A percentile compares a stretch with the other conserved stretches of the same genome.
These are phyloP conservation scores for Metarhizium brunneum DNA, from an alignment of 2,329 filamentous ascomycete species.

Conservation along the genomic window DNA sequence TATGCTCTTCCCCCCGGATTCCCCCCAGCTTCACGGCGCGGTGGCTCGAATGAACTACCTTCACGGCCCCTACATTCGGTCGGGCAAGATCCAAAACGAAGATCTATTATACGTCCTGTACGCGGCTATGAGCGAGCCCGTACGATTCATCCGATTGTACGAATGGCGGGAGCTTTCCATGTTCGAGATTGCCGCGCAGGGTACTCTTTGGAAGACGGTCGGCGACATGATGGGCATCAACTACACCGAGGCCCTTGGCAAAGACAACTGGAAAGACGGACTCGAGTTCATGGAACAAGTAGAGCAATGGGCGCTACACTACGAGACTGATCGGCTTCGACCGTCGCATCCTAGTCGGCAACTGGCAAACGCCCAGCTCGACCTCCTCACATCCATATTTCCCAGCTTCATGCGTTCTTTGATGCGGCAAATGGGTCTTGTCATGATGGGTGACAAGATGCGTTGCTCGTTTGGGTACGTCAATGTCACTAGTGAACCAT, in stretches of 20 bases:
- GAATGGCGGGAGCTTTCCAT: conserved; percentile 63
- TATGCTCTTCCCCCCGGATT: conserved; percentile 17
- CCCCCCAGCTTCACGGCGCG: conserved; percentile 21
- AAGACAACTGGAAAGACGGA: conserved; percentile 35
- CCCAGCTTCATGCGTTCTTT: conserved; percentile 35
- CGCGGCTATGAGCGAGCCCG: conserved; percentile 58
- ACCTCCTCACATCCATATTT: conserved; percentile 48
- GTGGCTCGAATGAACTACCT: conserved; percentile 31
- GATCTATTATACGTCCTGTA: conserved; percentile 31
- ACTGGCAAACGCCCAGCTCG: conserved; percentile 49
- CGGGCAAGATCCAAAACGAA: conserved; percentile 25
- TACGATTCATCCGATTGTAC: conserved; percentile 51
- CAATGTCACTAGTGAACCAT: not conserved
- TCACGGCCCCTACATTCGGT: conserved; percentile 17
- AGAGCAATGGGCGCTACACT: conserved; percentile 37
- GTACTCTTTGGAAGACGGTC: conserved; percentile 59
- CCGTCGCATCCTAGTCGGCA: conserved; percentile 38
- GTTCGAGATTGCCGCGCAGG: conserved; percentile 58
- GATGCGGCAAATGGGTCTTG: conserved; percentile 41
- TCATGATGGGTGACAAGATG: conserved; percentile 55
- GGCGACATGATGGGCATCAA: conserved; percentile 62
- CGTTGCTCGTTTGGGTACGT: conserved; percentile 55
- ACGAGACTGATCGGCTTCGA: conserved; percentile 52
- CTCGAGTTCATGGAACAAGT: conserved; percentile 43
- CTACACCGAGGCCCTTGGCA: conserved; percentile 30